Evolutionary conservation across 2,329 filamentous ascomycete species (phyloP), one percentile per base, ranked within the genome.

Genomic region (Sporothrix curviconia): DNA sequence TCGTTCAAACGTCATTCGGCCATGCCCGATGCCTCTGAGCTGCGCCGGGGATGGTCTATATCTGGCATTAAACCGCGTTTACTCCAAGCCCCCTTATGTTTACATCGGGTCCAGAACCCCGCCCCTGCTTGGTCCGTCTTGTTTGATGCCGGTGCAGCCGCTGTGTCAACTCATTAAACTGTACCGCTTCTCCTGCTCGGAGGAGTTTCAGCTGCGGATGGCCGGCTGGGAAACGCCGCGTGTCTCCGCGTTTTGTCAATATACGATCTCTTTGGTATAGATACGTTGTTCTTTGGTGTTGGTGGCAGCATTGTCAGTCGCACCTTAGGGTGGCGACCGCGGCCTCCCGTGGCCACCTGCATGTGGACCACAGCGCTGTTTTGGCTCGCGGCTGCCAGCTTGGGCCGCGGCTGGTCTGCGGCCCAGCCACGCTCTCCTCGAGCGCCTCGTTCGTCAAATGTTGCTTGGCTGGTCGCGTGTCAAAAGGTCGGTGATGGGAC

Each of bases 391-490:
- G n/a, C n/a, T n/a, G n/a, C n/a, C n/a, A n/a, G n/a, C n/a, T n/a
- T 34, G 28, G 47, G 43, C 32, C 3, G 19, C 52, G 3, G 52
- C 43, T 8, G 46, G n/a, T n/a, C n/a, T 30, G 30, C 19, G 37
- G 12, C 40, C 28, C 52, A 42, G 12, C 42, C n/a, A 67, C 60
- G 0, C 68, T 67, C 0, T 55, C 56, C 5, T 66, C 15, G 3
- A 79, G 67, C 22, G 78, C 71, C 0, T 76, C 75, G 54, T 82
- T n/a, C 79, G 51, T 79, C 71, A 4, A n/a, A 75, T 74, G 58
- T 82, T 81, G 0, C 71, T 65, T 0, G 79, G 78, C 0, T 74
- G n/a, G 68, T 8, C 70, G 63, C 0, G 78, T 77, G 56, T 81
- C 76, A 57, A 78, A 81, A n/a, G n/a, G 32, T 78, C 75, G 2